phyloP scores from a whole-genome alignment of 331 rosid genomes.

The Stylosanthes scabra region DNA sequence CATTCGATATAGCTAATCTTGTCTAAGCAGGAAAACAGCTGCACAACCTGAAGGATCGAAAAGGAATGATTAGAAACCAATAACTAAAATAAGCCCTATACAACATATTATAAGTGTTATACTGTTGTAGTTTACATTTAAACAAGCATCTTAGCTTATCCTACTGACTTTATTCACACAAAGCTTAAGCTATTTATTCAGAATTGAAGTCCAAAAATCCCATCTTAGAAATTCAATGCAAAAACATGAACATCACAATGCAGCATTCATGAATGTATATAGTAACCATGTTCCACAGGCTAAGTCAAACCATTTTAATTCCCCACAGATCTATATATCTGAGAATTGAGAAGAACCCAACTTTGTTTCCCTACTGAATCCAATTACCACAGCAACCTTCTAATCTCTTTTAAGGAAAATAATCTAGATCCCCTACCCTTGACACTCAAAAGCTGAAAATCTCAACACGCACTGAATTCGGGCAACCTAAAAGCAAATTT shows the following conservation, averaged over 20 bases:
- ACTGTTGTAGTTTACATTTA: neutral
- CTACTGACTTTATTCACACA: neutral
- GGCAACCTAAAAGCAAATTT: neutral
- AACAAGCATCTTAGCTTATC: slow-evolving; percentile 3
- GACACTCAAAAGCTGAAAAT: slow-evolving; percentile 24
- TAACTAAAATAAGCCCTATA: neutral
- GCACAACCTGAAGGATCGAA: slow-evolving; percentile 82
- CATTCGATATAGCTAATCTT: slow-evolving; percentile 98
- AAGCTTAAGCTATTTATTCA: slow-evolving; percentile 1
- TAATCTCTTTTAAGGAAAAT: neutral
- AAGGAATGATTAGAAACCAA: slow-evolving; percentile 32
- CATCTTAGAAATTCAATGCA: neutral
- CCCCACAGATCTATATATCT: neutral
- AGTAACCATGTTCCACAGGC: neutral
- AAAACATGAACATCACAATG: slow-evolving; percentile 13
- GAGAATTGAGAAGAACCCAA: neutral
- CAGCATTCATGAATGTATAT: neutral
- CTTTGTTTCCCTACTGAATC: too few species aligned
- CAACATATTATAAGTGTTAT: neutral
- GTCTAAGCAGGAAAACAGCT: slow-evolving; percentile 97
- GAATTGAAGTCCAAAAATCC: neutral
- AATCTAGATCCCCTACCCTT: slow-evolving; percentile 24
- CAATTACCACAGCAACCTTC: neutral
- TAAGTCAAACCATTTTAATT: neutral
- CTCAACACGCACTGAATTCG: neutral